Evolutionary conservation across 1,284 basidiomycete species (phyloP), one percentile per base, ranked within the genome.

Genomic region (Pholiota adiposa): DNA sequence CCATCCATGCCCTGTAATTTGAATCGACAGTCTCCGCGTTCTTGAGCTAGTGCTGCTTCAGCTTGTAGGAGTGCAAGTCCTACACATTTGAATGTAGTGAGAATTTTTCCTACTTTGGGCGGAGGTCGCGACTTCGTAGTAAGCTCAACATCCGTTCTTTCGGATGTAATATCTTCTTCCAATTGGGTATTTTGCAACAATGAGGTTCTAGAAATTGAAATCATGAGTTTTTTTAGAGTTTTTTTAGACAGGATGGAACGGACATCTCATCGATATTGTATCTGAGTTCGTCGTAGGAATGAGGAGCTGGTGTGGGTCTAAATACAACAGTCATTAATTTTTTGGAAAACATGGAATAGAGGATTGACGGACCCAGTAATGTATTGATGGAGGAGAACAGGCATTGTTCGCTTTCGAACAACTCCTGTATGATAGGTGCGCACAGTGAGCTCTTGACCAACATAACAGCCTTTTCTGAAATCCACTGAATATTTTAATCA

Each of bases 381-480:
- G 5, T 71, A 63, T 33, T 70, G 65, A 34, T 81, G 75, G 33
- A 93, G 73, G 5, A 80, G 70, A 0, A 98, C 84, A 2, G 96
- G 96, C 7, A 97, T 77, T 49, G 97, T 90, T 18, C 97, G 88
- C 75, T 99, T 99, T 59, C 97, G 83, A 25, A 98, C 82, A 14
- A 93, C 85, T 6, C 97, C 97, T 1, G 93, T 98, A 72, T 98
- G 95, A 73, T 97, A 97, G 21, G 97, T 98, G 29, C 97, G 86
- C 2, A 98, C 96, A 0, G 97, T 98, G 41, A 99, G 79, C 70
- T 99, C 97, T 79, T 99, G 97, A 2, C 97, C 97, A 1, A 99
- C 89, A 71, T 98, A 99, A 74, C 97, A 99, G 5, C 97, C 97
- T 77, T 99, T 99, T 51, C 93, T 83, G 73, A 98, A 98, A 75